Conservation (phyloP, 257 asterid genomes). For the Coffea eugenioides region DNA sequence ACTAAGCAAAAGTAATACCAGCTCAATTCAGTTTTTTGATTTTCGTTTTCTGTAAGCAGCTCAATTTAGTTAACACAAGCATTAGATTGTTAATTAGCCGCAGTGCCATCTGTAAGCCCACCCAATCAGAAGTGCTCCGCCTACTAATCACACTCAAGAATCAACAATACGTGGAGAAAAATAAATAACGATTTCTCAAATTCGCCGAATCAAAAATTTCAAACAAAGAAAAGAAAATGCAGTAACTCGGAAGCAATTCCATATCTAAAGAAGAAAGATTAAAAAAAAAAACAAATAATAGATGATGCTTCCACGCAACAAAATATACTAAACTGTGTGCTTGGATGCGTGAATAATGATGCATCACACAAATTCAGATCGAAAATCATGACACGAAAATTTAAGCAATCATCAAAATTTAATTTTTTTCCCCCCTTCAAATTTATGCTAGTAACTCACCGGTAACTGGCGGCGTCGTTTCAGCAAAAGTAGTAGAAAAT, state of each 20-base stretch:
- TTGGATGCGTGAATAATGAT: background rate
- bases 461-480: background rate
- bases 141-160: background rate
- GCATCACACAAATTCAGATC: slow-evolving; percentile 14
- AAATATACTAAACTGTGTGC: background rate
- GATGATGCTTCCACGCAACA: background rate
- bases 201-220: background rate
- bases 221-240: background rate
- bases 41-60: background rate
- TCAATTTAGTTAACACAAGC: background rate
- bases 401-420: background rate
- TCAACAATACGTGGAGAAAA: no score
- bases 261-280: background rate
- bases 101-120: background rate
- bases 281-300: background rate
- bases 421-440: background rate
- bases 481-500: background rate
- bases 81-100: background rate
- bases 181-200: background rate
- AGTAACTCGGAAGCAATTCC: background rate
- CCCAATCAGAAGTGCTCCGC: background rate
- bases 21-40: no score
- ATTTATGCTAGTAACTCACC: background rate
- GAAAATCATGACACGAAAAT: background rate
- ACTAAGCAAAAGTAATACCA: background rate